Evolutionary conservation across 1,284 basidiomycete species (phyloP).

Genomic region (Caloboletus firmus): DNA sequence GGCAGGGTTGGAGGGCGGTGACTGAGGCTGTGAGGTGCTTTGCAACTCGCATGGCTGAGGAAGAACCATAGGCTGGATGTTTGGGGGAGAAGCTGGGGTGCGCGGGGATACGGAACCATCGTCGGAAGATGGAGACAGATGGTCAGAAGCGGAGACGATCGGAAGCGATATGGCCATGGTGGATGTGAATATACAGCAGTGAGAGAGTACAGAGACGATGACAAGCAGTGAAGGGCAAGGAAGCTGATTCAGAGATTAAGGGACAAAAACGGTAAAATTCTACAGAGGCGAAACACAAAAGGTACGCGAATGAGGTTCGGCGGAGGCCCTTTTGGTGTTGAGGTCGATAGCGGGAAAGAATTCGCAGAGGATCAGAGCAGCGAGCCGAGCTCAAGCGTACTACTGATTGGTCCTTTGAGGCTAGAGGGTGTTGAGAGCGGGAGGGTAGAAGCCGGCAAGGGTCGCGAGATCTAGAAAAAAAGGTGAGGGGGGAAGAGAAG

Average conservation of each 20-base stretch:
- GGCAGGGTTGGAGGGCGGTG: conserved; percentile 17
- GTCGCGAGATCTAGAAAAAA: conserved; percentile 82
- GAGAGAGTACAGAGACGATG: conserved; percentile 12
- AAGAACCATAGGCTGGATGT: conserved; percentile 40
- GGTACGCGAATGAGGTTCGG: conserved; percentile 60
- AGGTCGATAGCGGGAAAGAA: conserved; percentile 19
- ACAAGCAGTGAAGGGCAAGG: neutral
- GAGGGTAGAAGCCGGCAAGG: conserved; percentile 79
- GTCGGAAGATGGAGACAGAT: conserved; percentile 44
- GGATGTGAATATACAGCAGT: conserved; percentile 24
- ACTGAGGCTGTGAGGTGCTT: conserved; percentile 21
- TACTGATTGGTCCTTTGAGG: conserved; percentile 36
- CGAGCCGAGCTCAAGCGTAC: conserved; percentile 75
- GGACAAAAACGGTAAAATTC: conserved; percentile 16
- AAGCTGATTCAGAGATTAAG: conserved; percentile 22
- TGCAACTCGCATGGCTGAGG: conserved; percentile 26
- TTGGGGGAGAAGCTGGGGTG: conserved; percentile 50
- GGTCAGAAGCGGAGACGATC: conserved; percentile 42
- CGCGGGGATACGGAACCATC: conserved; percentile 49
- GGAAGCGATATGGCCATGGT: conserved; percentile 57
- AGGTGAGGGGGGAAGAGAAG: neutral
- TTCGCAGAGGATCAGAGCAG: conserved; percentile 41
- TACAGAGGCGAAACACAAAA: conserved; percentile 17
- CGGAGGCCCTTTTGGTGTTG: conserved; percentile 44
- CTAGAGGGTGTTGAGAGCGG: conserved; percentile 42